Base-by-base conservation (phyloP, 306 rosid genomes). In the Astragalus glycyphyllos region DNA sequence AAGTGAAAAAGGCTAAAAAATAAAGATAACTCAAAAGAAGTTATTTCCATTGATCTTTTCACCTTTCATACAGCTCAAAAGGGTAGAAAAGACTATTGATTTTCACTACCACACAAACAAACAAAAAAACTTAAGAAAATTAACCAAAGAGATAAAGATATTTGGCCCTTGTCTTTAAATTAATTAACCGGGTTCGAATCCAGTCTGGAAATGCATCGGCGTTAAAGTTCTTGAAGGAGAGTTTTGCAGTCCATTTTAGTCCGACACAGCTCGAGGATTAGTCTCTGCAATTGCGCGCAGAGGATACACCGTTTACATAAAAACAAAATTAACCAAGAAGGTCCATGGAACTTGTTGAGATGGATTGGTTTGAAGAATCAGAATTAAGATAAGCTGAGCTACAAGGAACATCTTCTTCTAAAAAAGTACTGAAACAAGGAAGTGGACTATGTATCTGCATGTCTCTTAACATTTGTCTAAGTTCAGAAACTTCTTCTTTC, bases 401-500 rank as follows among this genome's bases (percentile, higher is more conserved):
- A 72, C 82, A 75, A 38, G 83, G 77, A 11, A 83, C 70, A 70
- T 79, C 87, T 46, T 20, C 31, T 26, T 89, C 91, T 9, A 40
- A 46, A 12, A 88, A 74, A 65, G 86, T 82, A 71, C 81, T 65
- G 31, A 88, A 81, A 62, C 83, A 50, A 62, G 87, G 78, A 29
- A 58, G 75, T 53, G 94, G 94, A 72, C 90, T 84, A 8, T 72
- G 84, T 9, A 89, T 62, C 75, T 83, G 90, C 86, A 88, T 70
- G 72, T 83, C 92, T 45, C 80, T 83, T 4, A 93, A 54, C 87
- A 89, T 78, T 76, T 86, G 95, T 14, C 92, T 83, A 69, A 94
- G 99, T 11, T 87, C 95, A 0, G 89, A 83, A 51, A 85, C 55
- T 75, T 94, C 88, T 59, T 91, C 88, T 75, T 86, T 89, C 45